These are phyloP conservation scores for Russula sp. DNA, from an alignment of 768 basidiomycete species.

Conservation along the genomic window DNA sequence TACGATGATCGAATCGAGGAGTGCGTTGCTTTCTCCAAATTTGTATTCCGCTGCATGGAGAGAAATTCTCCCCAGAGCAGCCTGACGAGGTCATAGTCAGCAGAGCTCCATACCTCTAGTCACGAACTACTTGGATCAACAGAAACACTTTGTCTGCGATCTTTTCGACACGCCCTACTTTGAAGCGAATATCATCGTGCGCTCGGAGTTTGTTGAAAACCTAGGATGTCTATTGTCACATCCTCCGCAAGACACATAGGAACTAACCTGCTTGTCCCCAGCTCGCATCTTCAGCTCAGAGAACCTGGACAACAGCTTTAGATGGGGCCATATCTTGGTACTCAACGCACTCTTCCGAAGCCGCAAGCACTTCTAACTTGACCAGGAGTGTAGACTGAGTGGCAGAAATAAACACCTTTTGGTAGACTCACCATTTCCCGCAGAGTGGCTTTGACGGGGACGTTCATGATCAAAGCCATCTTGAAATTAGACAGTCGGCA, in stretches of 20 bases:
- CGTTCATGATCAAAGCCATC: conserved; percentile 60
- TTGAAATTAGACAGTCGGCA: conserved; percentile 24
- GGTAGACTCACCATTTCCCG: conserved; percentile 55
- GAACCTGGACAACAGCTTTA: conserved; percentile 39
- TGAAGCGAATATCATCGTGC: conserved; percentile 75
- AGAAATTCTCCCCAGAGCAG: conserved; percentile 63
- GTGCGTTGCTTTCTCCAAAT: conserved; percentile 59
- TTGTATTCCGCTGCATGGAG: conserved; percentile 64
- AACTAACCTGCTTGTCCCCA: conserved; percentile 64
- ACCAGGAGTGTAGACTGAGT: neutral
- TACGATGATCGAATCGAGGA: conserved; percentile 59
- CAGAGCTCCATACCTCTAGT: neutral
- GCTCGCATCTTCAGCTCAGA: conserved; percentile 58
- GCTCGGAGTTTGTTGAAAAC: conserved; percentile 60
- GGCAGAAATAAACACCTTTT: neutral
- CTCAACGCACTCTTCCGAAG: conserved; percentile 25
- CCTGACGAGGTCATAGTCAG: conserved; percentile 36
- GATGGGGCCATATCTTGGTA: neutral
- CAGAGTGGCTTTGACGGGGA: conserved; percentile 47
- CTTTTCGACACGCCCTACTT: conserved; percentile 60
- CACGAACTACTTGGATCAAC: conserved; percentile 55
- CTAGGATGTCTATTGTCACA: conserved; percentile 23
- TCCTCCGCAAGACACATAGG: neutral
- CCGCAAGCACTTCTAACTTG: conserved; percentile 21
- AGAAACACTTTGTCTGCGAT: conserved; percentile 74